Evolutionary conservation across 805 yeast species (phyloP), one percentile per base, ranked within the genome.

Genomic region (Kazachstania taianensis): DNA sequence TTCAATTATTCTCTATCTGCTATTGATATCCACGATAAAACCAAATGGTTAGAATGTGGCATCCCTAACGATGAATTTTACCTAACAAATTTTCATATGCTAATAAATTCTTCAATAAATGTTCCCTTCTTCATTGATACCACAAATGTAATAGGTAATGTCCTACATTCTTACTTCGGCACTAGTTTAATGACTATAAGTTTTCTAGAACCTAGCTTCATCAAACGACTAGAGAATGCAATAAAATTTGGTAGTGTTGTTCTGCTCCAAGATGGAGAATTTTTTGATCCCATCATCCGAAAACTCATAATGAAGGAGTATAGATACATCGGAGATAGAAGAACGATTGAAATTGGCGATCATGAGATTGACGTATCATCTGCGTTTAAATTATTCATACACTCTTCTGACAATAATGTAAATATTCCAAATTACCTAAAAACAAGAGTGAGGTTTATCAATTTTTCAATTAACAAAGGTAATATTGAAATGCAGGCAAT

Each of bases 231-330:
- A 12, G 94, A 86, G 52, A 81, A 84, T 48, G 79, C 94, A 0
- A 52, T 87, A 19, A 64, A 92, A 43, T 87, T 87, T 65, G 96
- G 97, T 4, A 85, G 83, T 2, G 48, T 72, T 1, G 61, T 89
- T 6, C 50, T 87, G 10, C 67, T 89, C 13, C 74, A 74, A 44
- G 89, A 89, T 58, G 86, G 87, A 3, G 96, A 89, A 49, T 61
- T 69, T 44, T 77, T 72, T 49, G 89, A 89, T 52, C 94, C 96
- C 0, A 59, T 82, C 6, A 50, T 89, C 8, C 72, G 72, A 38
- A 66, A 80, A 0, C 56, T 89, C 1, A 55, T 89, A 32, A 66
- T 73, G 31, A 63, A 65, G 22, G 94, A 85, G 40, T 66, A 72
- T 26, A 67, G 34, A 20, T 62, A 66, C 20, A 65, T 76, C 20